phyloP scores from a whole-genome alignment of 805 yeast species.

The Nakazawaea wyomingensis region DNA sequence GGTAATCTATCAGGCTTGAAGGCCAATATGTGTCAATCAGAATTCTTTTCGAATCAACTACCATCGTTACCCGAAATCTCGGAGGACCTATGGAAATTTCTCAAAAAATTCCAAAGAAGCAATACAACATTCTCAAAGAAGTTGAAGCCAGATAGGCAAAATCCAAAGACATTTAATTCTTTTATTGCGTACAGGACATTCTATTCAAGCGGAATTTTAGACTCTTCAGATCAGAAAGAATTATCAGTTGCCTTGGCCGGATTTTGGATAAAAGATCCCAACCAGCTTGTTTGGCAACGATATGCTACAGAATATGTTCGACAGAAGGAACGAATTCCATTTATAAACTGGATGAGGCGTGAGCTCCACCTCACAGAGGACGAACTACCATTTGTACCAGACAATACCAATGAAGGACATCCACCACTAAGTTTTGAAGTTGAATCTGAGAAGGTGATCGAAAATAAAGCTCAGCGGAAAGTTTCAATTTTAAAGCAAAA shows the following conservation, averaged over 20 bases:
- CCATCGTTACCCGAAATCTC: slow-evolving; percentile 11
- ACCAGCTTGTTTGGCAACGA: slow-evolving; percentile 24
- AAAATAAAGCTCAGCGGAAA: too few species aligned
- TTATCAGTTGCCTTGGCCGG: slow-evolving; percentile 23
- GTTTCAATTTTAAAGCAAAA: too few species aligned
- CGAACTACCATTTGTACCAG: background rate
- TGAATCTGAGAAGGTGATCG: too few species aligned
- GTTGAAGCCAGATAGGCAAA: slow-evolving; percentile 4
- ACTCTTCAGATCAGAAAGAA: slow-evolving; percentile 20
- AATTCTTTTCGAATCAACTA: background rate
- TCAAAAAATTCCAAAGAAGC: slow-evolving; percentile 6
- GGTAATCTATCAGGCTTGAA: too few species aligned
- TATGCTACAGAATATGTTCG: slow-evolving; percentile 24
- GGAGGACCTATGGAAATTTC: slow-evolving; percentile 10
- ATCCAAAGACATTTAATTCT: slow-evolving; percentile 21
- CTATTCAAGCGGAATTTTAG: slow-evolving; percentile 22
- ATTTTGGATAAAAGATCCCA: slow-evolving; percentile 24
- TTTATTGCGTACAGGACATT: slow-evolving; percentile 29
- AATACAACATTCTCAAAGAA: background rate
- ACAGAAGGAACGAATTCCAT: slow-evolving; percentile 9
- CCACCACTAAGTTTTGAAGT: too few species aligned
- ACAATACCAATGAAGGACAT: too few species aligned
- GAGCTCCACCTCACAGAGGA: background rate
- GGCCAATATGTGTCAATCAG: background rate
- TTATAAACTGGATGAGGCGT: slow-evolving; percentile 21